These are phyloP conservation scores for Ziziphus jujuba DNA, from an alignment of 306 rosid species.

Conservation along the genomic window DNA sequence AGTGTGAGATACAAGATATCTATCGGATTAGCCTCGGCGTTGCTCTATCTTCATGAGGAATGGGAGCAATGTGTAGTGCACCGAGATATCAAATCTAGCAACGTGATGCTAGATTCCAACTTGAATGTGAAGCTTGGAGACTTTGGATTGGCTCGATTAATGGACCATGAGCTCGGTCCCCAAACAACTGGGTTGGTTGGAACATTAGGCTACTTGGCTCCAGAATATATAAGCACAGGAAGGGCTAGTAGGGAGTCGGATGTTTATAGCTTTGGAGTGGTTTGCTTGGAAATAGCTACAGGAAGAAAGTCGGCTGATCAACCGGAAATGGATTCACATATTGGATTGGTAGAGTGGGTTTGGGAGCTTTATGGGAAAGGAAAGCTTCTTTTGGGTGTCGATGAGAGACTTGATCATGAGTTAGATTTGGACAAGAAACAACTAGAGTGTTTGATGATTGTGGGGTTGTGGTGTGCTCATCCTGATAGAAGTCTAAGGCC, in stretches of 20 bases:
- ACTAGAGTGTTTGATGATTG: slow-evolving; percentile 7
- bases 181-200: slow-evolving; percentile 15
- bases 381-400: not conserved
- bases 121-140: slow-evolving; percentile 22
- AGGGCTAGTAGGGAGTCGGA: no score
- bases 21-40: slow-evolving; percentile 15
- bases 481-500: slow-evolving; percentile 12
- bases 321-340: not conserved
- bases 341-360: slow-evolving; percentile 17
- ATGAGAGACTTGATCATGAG: not conserved
- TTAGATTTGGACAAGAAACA: not conserved
- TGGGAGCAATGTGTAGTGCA: slow-evolving; percentile 20
- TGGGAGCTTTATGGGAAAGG: slow-evolving; percentile 21
- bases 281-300: slow-evolving; percentile 12
- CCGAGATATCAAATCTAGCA: slow-evolving; percentile 19
- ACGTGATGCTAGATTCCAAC: slow-evolving; percentile 14
- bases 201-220: slow-evolving; percentile 16
- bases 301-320: no score
- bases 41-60: slow-evolving; percentile 19
- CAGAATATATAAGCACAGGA: slow-evolving; percentile 16
- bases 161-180: slow-evolving; percentile 10
- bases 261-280: no score
- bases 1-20: slow-evolving; percentile 9
- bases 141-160: slow-evolving; percentile 13
- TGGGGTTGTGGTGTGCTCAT: slow-evolving; percentile 22